Evolutionary conservation across 192 early-diverging fungal species (phyloP).

Genomic region (Coemansia javaensis): DNA sequence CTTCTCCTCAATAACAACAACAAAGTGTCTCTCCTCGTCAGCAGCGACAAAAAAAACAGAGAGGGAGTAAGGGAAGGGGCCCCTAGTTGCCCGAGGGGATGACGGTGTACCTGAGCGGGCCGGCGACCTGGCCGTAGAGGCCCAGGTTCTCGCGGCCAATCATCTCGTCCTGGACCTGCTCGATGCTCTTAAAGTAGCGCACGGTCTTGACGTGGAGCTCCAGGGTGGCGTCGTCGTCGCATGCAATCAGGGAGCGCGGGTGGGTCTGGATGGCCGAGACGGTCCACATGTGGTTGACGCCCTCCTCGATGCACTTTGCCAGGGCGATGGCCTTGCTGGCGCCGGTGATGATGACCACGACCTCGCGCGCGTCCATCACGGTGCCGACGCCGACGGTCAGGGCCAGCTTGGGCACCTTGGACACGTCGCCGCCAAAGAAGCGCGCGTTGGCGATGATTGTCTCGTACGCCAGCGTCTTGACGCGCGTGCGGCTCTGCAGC

Average conservation of each 20-base stretch:
- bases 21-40: no score
- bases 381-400: constrained; percentile 86
- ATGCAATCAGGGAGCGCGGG: constrained; percentile 74
- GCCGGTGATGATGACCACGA: constrained; percentile 79
- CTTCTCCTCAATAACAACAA: constrained; percentile 1
- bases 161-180: constrained; percentile 72
- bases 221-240: constrained; percentile 83
- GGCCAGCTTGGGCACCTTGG: constrained; percentile 80
- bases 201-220: constrained; percentile 89
- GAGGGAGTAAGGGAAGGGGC: neutral
- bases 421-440: constrained; percentile 80
- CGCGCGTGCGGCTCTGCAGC: constrained; percentile 72
- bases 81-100: constrained; percentile 41
- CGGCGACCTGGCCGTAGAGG: constrained; percentile 60
- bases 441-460: constrained; percentile 82
- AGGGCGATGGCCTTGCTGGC: constrained; percentile 79
- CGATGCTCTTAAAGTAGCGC: constrained; percentile 83
- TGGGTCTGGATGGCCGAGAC: constrained; percentile 81
- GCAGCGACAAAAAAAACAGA: neutral
- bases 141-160: constrained; percentile 70
- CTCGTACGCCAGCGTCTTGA: constrained; percentile 85
- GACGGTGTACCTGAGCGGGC: constrained; percentile 43
- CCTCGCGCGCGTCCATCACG: constrained; percentile 83
- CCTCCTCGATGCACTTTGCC: constrained; percentile 77
- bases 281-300: constrained; percentile 89